Evolutionary conservation across 164 flowering plant genomes (phyloP), one percentile per base, ranked within the genome.

Genomic region (Chimonanthus praecox): DNA sequence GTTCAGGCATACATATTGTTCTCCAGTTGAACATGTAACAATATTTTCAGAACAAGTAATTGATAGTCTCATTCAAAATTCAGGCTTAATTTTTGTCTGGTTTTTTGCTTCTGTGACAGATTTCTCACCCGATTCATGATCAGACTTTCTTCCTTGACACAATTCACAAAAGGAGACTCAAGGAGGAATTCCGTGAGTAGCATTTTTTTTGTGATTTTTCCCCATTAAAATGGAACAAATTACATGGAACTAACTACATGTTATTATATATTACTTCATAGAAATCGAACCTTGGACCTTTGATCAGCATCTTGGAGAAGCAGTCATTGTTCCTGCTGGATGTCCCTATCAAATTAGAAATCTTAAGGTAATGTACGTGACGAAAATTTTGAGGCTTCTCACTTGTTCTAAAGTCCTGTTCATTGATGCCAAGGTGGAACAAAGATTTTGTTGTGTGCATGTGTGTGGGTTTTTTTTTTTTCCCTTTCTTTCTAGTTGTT

Each of bases 211-310:
- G 33, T 33, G 33, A 33, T 33, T 33, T 33, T 33, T 33, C 33
- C 33, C 33, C 33, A 33, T 33, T 33, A 33, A 33, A 33, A 33
- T 33, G 33, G 33, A 33, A 33, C 33, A 16, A 62, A 62, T 16
- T 7, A 18, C 8, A 15, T 2, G 0, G 20, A 7, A 10, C 33
- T 50, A 69, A 67, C 13, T 67, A 15, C 18, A n/a, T 33, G 67
- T 13, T 69, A 1, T n/a, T 66, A 61, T 58, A 54, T 6, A 43
- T 7, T 50, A 78, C n/a, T 62, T 69, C 70, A 60, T 75, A 92
- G 93, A 84, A 71, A 78, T 92, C 67, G 89, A 92, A 74, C 97
- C 97, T 0, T 90, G 92, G 93, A 83, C 86, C 58, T 89, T 92
- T 73, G 81, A 83, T 81, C 97, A 92, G 78, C 82, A 83, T 63